Evolutionary conservation across 2,329 filamentous ascomycete genomes (phyloP).

Genomic region (Penicillium sp.): DNA sequence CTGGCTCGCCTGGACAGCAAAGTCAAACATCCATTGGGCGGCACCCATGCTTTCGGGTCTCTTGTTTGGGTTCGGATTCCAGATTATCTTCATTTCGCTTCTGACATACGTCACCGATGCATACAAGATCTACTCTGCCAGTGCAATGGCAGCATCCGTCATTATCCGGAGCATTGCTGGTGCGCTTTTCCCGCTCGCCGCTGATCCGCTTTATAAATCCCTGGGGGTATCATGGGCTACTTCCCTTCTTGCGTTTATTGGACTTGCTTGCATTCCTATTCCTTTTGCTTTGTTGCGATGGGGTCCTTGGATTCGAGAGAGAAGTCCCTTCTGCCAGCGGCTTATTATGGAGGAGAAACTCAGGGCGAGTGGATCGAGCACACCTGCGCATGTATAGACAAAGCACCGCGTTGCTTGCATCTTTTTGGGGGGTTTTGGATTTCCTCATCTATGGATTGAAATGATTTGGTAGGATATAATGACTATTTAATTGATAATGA

Average conservation of each 20-base stretch:
- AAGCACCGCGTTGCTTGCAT: background rate
- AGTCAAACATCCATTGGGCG: constrained; percentile 50
- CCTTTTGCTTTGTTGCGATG: constrained; percentile 40
- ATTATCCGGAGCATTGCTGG: constrained; percentile 53
- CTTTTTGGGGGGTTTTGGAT: background rate
- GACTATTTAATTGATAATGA: constrained; percentile 1
- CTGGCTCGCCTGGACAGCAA: constrained; percentile 62
- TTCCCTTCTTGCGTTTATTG: constrained; percentile 42
- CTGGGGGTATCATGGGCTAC: constrained; percentile 45
- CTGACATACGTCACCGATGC: constrained; percentile 66
- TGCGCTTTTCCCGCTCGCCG: constrained; percentile 56
- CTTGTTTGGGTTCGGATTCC: constrained; percentile 61
- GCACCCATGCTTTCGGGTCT: constrained; percentile 61
- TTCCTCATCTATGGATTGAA: background rate
- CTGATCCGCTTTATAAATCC: constrained; percentile 37
- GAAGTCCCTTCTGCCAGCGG: constrained; percentile 34
- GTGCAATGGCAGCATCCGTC: constrained; percentile 54
- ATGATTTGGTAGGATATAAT: background rate
- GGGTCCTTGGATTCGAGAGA: constrained; percentile 29
- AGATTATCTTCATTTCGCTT: constrained; percentile 63
- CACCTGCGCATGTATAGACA: constrained; percentile 15
- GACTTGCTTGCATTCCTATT: constrained; percentile 40
- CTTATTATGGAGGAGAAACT: constrained; percentile 25
- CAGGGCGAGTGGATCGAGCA: constrained; percentile 15
- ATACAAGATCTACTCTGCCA: constrained; percentile 64